Conservation (phyloP, 1,284 basidiomycete genomes). For the Moesziomyces antarcticus region DNA sequence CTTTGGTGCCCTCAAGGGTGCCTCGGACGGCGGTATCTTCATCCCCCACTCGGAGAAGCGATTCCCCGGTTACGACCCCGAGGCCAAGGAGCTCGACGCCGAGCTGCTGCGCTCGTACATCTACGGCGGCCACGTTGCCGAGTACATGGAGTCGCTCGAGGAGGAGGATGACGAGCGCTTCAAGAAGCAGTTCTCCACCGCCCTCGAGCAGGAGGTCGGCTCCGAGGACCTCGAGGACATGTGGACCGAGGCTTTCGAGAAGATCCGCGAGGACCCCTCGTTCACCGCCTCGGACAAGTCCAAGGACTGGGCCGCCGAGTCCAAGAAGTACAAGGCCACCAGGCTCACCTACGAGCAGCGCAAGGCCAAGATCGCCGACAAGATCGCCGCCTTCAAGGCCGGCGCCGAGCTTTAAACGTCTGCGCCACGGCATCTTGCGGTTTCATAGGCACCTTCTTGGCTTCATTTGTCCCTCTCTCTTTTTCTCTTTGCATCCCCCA, state of each 20-base stretch:
- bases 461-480: too few relatives aligned
- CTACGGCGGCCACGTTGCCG: slow-evolving; percentile 95
- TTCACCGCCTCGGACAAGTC: slow-evolving; percentile 93
- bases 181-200: slow-evolving; percentile 97
- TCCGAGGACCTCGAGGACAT: slow-evolving; percentile 98
- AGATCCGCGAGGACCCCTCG: slow-evolving; percentile 92
- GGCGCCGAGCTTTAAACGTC: slow-evolving; percentile 35
- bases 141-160: slow-evolving; percentile 99
- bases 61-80: slow-evolving; percentile 97
- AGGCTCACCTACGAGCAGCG: slow-evolving; percentile 81
- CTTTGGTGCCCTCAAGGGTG: slow-evolving; percentile 99
- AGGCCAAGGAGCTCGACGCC: slow-evolving; percentile 91
- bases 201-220: slow-evolving; percentile 93
- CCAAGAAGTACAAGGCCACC: slow-evolving; percentile 77
- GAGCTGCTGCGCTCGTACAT: slow-evolving; percentile 98
- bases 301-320: slow-evolving; percentile 90
- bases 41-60: slow-evolving; percentile 98
- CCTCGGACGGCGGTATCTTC: slow-evolving; percentile 96
- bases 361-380: slow-evolving; percentile 63
- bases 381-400: slow-evolving; percentile 63
- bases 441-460: slow-evolving; percentile 10
- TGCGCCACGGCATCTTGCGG: not conserved
- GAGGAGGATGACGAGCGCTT: slow-evolving; percentile 99
- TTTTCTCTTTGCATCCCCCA: not conserved
- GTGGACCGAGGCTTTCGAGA: slow-evolving; percentile 80